Base-by-base conservation (phyloP, 1,284 basidiomycete genomes). In the Paramarasmius palmivorus region DNA sequence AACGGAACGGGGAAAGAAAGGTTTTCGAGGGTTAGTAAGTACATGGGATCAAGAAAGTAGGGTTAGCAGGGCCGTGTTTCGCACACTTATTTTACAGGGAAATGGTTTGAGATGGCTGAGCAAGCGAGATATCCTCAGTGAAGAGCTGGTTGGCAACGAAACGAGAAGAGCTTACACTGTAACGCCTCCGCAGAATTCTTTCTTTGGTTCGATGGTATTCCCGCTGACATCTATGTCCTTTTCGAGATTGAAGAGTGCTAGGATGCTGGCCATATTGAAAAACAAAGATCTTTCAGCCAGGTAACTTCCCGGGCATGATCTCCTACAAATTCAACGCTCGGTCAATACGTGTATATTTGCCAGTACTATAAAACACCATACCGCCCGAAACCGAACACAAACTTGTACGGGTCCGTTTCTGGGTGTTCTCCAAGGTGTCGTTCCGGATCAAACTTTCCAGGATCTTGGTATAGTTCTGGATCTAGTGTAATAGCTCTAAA, bases 331-430 rank as follows among this genome's bases (percentile, higher is more conserved):
- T 12, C 29, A 32, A 32, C n/a, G n/a, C n/a, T n/a, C n/a, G n/a
- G 12, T 32, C 29, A 32, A 12, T 12, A 32, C 29, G 7, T 6
- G 6, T 12, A 32, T 32, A 6, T 32, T 32, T n/a, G n/a, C n/a
- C 29, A 32, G 29, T 12, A 12, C 29, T 32, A 12, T 6, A 12
- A 6, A 12, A 32, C 29, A 32, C 12, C 12, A 32, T 32, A 32
- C 29, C 29, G 6, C 17, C 50, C 50, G 12, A 52, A 53, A 5
- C 52, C 52, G 40, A 53, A 53, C 22, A 49, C 52, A 29, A 49
- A 53, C 35, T 47, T 53, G 46, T 37, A 49, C 17, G 52, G 52
- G 26, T 53, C 52, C 20, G 45, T 38, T 32, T 53, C 45, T 6
- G 52, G 45, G 7, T 35, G n/a, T 7, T n/a, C 29, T 34, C 52